Evolutionary conservation across 2,329 filamentous ascomycete species (phyloP).

Genomic region (Pseudopyricularia javanii): DNA sequence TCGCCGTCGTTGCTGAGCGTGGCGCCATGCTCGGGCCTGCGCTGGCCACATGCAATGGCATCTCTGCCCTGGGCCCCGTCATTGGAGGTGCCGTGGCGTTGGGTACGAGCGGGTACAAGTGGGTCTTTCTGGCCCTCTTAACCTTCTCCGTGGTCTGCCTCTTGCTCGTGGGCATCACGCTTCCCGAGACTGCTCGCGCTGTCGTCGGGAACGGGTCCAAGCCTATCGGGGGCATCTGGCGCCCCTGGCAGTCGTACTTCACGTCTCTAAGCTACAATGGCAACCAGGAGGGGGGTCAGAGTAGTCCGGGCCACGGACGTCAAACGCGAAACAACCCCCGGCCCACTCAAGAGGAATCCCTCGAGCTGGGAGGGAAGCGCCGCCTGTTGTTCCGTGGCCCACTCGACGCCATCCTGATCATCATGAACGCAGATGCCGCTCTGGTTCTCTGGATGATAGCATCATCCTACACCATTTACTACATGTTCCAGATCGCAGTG

Average conservation of each 20-base stretch:
- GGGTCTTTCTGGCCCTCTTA: conserved; percentile 43
- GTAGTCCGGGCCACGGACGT: background rate
- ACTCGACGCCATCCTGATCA: background rate
- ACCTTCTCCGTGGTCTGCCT: conserved; percentile 25
- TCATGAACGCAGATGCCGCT: background rate
- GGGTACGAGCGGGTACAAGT: conserved; percentile 27
- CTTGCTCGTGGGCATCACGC: conserved; percentile 23
- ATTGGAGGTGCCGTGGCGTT: conserved; percentile 12
- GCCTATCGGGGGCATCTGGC: background rate
- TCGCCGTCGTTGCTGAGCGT: conserved; percentile 42
- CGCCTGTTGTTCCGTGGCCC: background rate
- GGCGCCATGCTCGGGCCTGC: conserved; percentile 39
- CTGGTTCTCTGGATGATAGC: background rate
- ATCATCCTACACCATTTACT: conserved; percentile 1
- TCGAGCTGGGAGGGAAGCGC: background rate
- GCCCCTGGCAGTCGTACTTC: background rate
- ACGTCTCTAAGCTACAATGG: background rate
- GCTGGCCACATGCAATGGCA: conserved; percentile 28
- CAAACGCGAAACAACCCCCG: background rate
- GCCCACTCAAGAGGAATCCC: background rate
- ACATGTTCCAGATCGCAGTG: background rate
- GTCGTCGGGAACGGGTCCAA: conserved; percentile 31
- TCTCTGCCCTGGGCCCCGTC: conserved; percentile 29
- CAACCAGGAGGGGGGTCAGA: background rate
- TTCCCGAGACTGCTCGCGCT: conserved; percentile 39